These are phyloP conservation scores for Stropharia rugosoannulata DNA, from an alignment of 768 basidiomycete genomes.

Conservation along the genomic window DNA sequence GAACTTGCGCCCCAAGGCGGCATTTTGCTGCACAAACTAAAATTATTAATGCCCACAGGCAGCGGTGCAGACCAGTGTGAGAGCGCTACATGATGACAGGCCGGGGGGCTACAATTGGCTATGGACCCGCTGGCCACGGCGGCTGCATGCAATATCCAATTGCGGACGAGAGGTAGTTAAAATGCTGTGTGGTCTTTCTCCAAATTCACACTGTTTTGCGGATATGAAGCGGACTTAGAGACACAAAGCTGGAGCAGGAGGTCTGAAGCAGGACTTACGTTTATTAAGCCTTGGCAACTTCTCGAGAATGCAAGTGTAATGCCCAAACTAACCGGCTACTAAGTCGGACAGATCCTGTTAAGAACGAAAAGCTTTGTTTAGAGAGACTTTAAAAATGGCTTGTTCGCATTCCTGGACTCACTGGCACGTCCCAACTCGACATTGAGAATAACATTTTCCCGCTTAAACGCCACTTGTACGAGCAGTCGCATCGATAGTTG, in stretches of 20 bases:
- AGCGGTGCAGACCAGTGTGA: background rate
- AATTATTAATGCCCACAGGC: background rate
- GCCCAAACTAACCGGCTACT: background rate
- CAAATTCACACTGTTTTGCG: conserved; percentile 12
- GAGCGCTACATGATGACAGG: background rate
- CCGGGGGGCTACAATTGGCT: background rate
- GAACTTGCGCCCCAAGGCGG: background rate
- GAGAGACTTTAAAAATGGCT: background rate
- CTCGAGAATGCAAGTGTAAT: too few relatives aligned
- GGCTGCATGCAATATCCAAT: background rate
- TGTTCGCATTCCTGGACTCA: background rate
- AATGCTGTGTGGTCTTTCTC: background rate
- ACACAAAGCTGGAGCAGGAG: conserved; percentile 5
- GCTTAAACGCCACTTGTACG: conserved; percentile 26
- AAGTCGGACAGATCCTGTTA: background rate
- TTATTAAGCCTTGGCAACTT: background rate
- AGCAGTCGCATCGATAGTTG: background rate
- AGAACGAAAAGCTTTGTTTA: background rate
- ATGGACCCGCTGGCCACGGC: background rate
- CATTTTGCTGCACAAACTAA: background rate
- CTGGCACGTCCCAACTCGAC: background rate
- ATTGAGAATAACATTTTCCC: conserved; percentile 8
- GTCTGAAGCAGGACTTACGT: conserved; percentile 3
- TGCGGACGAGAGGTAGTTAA: background rate
- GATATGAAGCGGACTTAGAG: conserved; percentile 29